These are phyloP conservation scores for Phragmites australis DNA, from an alignment of 176 grass and related monocot species.

Conservation along the genomic window DNA sequence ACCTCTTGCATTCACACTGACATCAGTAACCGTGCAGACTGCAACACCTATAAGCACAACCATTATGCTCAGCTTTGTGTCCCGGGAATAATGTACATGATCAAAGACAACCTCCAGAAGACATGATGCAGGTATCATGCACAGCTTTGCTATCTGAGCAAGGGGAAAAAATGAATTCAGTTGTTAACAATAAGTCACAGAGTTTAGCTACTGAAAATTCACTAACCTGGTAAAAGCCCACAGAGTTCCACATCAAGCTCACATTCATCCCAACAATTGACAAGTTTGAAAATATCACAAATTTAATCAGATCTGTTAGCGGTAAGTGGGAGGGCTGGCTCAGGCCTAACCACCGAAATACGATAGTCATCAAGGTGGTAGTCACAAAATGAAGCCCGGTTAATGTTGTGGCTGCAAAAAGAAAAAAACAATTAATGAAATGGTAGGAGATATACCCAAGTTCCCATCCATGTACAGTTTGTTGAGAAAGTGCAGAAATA, in stretches of 20 bases:
- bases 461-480: not conserved
- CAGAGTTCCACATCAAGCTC: conserved; percentile 98
- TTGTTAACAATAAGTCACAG: not conserved
- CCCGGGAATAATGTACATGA: conserved; percentile 72
- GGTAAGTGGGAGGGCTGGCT: conserved; percentile 87
- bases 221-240: conserved; percentile 92
- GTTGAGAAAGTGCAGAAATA: not conserved
- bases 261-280: conserved; percentile 95
- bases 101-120: conserved; percentile 94
- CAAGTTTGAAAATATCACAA: conserved; percentile 85
- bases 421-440: conserved; percentile 8
- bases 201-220: conserved; percentile 8
- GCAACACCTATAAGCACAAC: conserved; percentile 84
- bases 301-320: conserved; percentile 67
- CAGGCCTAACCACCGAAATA: conserved; percentile 78
- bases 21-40: conserved; percentile 86
- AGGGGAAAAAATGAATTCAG: conserved; percentile 14
- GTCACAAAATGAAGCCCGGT: conserved; percentile 94
- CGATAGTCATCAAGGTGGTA: conserved; percentile 80
- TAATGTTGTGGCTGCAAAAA: conserved; percentile 77
- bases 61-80: conserved; percentile 91
- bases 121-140: conserved; percentile 98
- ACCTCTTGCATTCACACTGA: conserved; percentile 86
- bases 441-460: conserved; percentile 12
- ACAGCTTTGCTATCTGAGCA: conserved; percentile 87